These are phyloP conservation scores for Pleoardoris graminearum DNA, from an alignment of 2,329 filamentous ascomycete genomes.

Conservation along the genomic window DNA sequence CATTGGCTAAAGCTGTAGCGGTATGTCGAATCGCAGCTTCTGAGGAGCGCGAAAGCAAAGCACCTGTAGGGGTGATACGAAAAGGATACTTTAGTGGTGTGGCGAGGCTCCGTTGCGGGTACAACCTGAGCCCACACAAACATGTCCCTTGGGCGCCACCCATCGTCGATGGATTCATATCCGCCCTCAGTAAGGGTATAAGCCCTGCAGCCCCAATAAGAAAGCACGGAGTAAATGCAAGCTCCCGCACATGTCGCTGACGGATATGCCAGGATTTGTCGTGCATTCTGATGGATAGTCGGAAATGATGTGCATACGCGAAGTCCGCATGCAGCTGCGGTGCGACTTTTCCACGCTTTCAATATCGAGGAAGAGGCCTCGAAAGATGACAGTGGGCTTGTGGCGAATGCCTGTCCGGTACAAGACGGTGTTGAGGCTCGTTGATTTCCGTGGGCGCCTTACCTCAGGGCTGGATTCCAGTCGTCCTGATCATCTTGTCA, in stretches of 20 bases:
- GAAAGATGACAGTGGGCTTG: background rate
- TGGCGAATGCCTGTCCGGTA: background rate
- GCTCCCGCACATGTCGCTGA: background rate
- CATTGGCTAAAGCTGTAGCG: too few relatives aligned
- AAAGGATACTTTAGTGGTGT: too few relatives aligned
- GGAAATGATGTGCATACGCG: slow-evolving; percentile 1
- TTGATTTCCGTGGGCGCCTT: background rate
- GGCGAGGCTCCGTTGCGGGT: too few relatives aligned
- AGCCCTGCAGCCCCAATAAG: background rate
- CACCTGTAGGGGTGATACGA: too few relatives aligned
- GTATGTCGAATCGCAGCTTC: too few relatives aligned
- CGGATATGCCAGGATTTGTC: background rate
- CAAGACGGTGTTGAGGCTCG: background rate
- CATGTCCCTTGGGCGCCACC: too few relatives aligned
- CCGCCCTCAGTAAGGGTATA: background rate
- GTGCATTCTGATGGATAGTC: background rate
- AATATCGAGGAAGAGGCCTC: background rate
- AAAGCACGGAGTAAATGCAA: background rate
- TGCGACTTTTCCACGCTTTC: background rate
- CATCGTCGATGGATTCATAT: background rate
- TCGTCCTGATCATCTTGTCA: too few relatives aligned
- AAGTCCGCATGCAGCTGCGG: background rate
- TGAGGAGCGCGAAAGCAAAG: too few relatives aligned
- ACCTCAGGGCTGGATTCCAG: background rate
- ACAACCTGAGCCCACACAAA: too few relatives aligned